Conservation (phyloP, 495 filamentous ascomycete genomes). For the Neurospora sp. region DNA sequence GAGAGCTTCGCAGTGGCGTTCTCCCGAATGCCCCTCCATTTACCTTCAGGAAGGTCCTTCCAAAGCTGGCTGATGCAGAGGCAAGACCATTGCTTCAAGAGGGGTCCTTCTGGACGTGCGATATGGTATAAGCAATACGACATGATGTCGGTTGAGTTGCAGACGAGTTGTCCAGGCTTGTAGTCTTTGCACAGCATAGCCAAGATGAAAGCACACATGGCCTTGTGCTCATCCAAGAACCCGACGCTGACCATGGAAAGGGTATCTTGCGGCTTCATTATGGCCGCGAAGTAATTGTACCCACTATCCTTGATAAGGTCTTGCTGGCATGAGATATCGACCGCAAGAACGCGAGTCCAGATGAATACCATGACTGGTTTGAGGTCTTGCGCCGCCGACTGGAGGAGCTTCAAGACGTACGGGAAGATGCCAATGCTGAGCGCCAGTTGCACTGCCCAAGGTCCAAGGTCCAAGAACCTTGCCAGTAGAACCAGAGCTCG, state of each 20-base stretch:
- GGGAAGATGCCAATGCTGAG: conserved; percentile 98
- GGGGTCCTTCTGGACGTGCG: conserved; percentile 72
- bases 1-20: conserved; percentile 69
- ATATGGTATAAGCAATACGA: conserved; percentile 72
- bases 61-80: conserved; percentile 94
- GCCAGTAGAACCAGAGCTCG: conserved; percentile 85
- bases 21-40: conserved; percentile 83
- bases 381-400: conserved; percentile 87
- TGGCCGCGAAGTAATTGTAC: conserved; percentile 89
- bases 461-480: conserved; percentile 88
- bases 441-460: conserved; percentile 95
- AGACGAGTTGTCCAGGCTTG: conserved; percentile 80
- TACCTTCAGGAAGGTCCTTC: conserved; percentile 81
- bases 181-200: conserved; percentile 94
- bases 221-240: conserved; percentile 85
- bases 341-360: conserved; percentile 93
- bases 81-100: conserved; percentile 92
- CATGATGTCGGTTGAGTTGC: conserved; percentile 75
- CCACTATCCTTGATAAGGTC: conserved; percentile 94
- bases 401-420: conserved; percentile 90
- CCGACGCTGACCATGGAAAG: conserved; percentile 73
- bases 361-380: conserved; percentile 99
- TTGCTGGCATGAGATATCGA: conserved; percentile 83
- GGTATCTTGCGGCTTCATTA: conserved; percentile 72
- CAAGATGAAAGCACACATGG: conserved; percentile 98